phyloP scores from a whole-genome alignment of 768 basidiomycete genomes.

The Gymnopilus dilepis region DNA sequence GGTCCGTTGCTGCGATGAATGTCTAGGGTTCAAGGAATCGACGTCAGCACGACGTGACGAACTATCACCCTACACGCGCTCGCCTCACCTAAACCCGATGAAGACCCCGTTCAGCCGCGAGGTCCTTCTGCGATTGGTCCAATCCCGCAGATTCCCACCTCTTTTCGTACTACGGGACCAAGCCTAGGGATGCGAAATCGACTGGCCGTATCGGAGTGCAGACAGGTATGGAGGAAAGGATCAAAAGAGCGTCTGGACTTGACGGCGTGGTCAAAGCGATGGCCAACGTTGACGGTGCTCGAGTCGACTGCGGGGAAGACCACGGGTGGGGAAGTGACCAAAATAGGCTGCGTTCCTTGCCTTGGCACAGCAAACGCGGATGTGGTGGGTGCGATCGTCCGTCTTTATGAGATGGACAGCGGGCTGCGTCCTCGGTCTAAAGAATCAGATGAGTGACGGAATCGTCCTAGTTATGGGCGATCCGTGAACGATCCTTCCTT shows the following conservation, averaged over 20 bases:
- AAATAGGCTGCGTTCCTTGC: conserved; percentile 1
- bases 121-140: background rate
- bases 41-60: background rate
- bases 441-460: background rate
- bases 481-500: background rate
- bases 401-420: background rate
- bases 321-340: background rate
- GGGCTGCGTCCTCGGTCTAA: background rate
- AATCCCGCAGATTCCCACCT: background rate
- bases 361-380: background rate
- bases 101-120: background rate
- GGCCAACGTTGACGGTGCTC: background rate
- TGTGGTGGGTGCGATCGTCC: background rate
- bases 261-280: background rate
- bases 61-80: background rate
- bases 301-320: background rate
- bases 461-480: background rate
- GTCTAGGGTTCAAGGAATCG: background rate
- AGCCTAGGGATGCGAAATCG: background rate
- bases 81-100: background rate
- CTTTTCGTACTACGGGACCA: too few species aligned
- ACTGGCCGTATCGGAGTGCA: too few species aligned
- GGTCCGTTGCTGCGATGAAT: background rate
- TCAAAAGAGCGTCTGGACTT: background rate
- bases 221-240: background rate